Base-by-base conservation (phyloP, 768 basidiomycete genomes). In the Tephrocybe sp. region DNA sequence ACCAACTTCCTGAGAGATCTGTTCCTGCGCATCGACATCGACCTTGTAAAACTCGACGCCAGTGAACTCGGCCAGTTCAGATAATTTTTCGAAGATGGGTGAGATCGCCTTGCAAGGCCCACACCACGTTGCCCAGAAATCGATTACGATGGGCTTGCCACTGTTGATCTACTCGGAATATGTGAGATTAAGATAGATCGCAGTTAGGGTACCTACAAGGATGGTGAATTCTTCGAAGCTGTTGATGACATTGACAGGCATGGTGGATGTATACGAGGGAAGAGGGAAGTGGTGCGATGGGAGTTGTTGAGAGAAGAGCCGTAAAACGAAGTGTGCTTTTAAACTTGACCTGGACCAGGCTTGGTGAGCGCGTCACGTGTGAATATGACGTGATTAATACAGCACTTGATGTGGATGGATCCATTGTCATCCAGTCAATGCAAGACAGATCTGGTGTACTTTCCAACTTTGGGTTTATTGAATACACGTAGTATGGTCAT, bases 101-200 rank as follows among this genome's bases (percentile, higher is more conserved):
- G 79, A 78, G 68, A 89, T 87, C 34, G 73, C 55, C 50, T 68
- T 74, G 80, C 86, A 88, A 12, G 86, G 86, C 14, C 85, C 85
- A 66, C 83, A 88, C 87, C 88, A 88, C 2, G 79, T 77, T 34
- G 88, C 88, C 84, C 84, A 86, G 69, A 90, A 88, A 68, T 90
- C 85, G 61, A 90, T 73, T 15, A 85, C 62, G 56, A 74, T 68
- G 54, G 71, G 67, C 58, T 74, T 75, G 52, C 70, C 73, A 50
- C 72, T 65, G 59, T 69, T 71, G 60, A 84, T 81, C 77, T 76
- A 54, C 24, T 12, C n/a, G 20, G 26, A 36, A 52, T 21, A 25
- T 7, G 38, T 32, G 42, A 25, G 48, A 47, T 9, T 21, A 11
- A n/a, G 8, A n/a, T 32, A 24, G 15, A 3, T 20, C 11, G 23